Base-by-base conservation (phyloP, 2,329 filamentous ascomycete species). In the Raffaelea albimanens region DNA sequence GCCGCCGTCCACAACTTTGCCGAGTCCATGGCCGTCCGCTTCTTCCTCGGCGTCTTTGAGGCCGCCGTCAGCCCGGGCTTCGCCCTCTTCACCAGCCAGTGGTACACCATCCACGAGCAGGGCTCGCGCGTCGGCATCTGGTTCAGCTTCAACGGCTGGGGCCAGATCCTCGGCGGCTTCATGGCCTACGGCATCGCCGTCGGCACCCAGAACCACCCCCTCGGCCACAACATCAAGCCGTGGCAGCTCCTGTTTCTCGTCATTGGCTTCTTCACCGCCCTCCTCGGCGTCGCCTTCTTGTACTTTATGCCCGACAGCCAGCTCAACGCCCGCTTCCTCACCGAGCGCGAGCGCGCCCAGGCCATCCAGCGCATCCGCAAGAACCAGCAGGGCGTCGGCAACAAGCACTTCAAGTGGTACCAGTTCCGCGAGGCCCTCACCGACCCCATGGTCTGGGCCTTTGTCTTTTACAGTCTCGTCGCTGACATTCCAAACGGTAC, bases 41-140 rank as follows among this genome's bases (percentile, higher is more conserved):
- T 85, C 59, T 77, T 86, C 55, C 69, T 85, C 1, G 83, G 83
- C 23, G 68, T 83, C 1, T 83, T 83, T 47, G 83, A 87, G 59
- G 70, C 80, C 0, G 78, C 81, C 0, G 80, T 86, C 2, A 83
- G 80, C 0, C 83, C 83, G 1, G 81, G 81, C 0, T 85, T 85
- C 55, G 76, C 79, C 0, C 67, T 87, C 1, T 72, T 87, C 54
- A 85, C 82, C 1, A 76, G 70, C 3, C 80, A 85, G 63, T 87
- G 82, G 82, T 87, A 85, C 56, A 86, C 83, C 1, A 80, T 80
- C 59, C 69, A 70, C 46, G 83, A 87, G 59, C 82, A 86, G 63
- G 79, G 77, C 2, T 66, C 70, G 0, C 67, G 83, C 9, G 76
- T 75, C 1, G 75, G 73, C 4, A 75, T 85, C 47, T 87, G 83